These are phyloP conservation scores for Boletus semigastroideus DNA, from an alignment of 1,284 basidiomycete genomes.

Conservation along the genomic window DNA sequence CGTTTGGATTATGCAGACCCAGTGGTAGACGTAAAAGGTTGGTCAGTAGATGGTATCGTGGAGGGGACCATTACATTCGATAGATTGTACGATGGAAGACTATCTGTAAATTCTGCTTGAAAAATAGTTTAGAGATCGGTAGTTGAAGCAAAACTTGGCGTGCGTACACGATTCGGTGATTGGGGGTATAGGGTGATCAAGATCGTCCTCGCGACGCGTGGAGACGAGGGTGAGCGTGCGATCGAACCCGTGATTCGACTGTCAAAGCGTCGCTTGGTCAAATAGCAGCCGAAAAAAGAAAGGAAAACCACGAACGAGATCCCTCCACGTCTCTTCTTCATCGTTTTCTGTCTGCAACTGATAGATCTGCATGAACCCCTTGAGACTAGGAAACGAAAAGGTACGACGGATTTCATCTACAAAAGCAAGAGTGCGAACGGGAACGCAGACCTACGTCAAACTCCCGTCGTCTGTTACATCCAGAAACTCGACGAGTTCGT, in stretches of 20 bases:
- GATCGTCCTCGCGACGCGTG: constrained; percentile 53
- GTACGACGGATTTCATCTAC: constrained; percentile 2
- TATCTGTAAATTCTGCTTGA: constrained; percentile 21
- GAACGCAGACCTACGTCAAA: constrained; percentile 57
- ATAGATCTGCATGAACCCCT: constrained; percentile 78
- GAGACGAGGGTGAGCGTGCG: constrained; percentile 59
- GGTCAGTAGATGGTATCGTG: constrained; percentile 7
- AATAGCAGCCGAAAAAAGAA: background rate
- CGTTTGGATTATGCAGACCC: constrained; percentile 3
- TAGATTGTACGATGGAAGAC: constrained; percentile 14
- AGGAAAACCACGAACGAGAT: constrained; percentile 51
- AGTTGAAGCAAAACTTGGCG: background rate
- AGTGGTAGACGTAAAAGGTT: constrained; percentile 5
- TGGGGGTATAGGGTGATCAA: constrained; percentile 22
- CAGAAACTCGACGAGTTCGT: constrained; percentile 71
- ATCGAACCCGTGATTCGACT: constrained; percentile 77
- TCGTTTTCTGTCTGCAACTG: constrained; percentile 79
- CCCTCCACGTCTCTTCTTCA: constrained; percentile 79
- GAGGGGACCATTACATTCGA: constrained; percentile 19
- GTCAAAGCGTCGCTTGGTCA: constrained; percentile 5
- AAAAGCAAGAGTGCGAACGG: background rate
- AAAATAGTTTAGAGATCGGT: constrained; percentile 2
- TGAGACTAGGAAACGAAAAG: constrained; percentile 46
- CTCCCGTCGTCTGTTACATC: constrained; percentile 71
- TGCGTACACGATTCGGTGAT: constrained; percentile 21